These are phyloP conservation scores for Flaveria robusta DNA, from an alignment of 129 eudicot species.

Conservation along the genomic window DNA sequence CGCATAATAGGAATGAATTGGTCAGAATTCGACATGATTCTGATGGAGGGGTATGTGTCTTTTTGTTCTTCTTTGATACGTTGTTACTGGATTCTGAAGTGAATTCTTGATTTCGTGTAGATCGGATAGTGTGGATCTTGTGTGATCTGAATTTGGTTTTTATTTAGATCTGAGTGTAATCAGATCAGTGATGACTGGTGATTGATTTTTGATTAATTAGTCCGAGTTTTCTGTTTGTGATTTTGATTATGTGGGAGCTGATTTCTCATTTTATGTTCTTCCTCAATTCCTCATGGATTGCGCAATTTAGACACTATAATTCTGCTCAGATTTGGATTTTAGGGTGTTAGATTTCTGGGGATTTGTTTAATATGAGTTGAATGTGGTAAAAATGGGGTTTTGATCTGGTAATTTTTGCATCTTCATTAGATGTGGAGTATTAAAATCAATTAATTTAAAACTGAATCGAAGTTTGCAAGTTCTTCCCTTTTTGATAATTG, in stretches of 20 bases:
- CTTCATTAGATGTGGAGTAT: constrained; percentile 7
- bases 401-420: neutral
- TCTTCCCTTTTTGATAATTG: neutral
- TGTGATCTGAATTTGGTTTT: constrained; percentile 17
- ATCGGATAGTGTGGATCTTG: constrained; percentile 11
- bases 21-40: constrained; percentile 87
- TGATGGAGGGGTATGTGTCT: constrained; percentile 68
- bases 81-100: neutral
- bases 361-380: neutral
- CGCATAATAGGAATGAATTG: constrained; percentile 76
- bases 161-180: constrained; percentile 29
- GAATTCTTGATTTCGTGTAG: constrained; percentile 23
- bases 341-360: constrained; percentile 9
- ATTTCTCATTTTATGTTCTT: no score
- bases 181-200: neutral
- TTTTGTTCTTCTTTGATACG: neutral
- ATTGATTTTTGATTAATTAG: no score
- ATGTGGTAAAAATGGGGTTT: constrained; percentile 20
- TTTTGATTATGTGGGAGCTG: no score
- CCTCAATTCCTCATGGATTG: neutral
- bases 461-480: neutral
- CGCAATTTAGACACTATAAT: constrained; percentile 4
- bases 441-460: neutral
- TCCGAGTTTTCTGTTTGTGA: no score
- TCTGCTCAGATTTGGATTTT: constrained; percentile 21